phyloP scores from a whole-genome alignment of 129 eudicot species.

The Heracleum sosnowskyi region DNA sequence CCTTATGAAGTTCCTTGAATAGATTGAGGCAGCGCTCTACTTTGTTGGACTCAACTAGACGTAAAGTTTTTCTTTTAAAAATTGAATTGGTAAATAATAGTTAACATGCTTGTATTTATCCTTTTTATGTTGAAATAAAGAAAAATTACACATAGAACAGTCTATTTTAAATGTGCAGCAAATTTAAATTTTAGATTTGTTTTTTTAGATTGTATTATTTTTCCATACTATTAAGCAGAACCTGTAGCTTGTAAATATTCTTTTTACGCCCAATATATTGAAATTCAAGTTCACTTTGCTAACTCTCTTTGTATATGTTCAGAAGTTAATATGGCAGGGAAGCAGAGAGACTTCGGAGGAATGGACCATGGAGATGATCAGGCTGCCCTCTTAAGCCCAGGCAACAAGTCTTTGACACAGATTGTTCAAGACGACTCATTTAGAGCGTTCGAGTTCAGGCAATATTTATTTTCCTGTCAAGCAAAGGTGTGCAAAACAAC shows the following conservation, averaged over 20 bases:
- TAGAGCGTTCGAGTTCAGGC: constrained; percentile 87
- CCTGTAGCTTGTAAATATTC: background rate
- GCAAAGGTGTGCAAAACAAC: constrained; percentile 58
- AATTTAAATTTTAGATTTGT: background rate
- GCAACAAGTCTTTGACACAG: constrained; percentile 59
- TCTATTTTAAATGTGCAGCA: background rate
- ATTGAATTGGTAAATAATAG: background rate
- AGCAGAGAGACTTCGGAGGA: constrained; percentile 79
- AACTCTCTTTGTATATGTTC: constrained; percentile 17
- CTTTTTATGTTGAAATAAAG: background rate
- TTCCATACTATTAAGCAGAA: background rate
- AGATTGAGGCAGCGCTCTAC: background rate
- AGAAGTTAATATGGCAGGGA: constrained; percentile 60
- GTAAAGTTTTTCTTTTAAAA: background rate
- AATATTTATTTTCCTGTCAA: constrained; percentile 90
- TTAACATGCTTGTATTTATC: background rate
- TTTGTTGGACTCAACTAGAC: background rate
- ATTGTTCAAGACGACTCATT: constrained; percentile 94
- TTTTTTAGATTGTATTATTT: background rate
- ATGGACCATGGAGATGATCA: constrained; percentile 82
- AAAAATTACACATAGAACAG: background rate
- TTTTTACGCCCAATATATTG: background rate
- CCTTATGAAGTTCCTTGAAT: background rate
- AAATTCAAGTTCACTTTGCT: constrained; percentile 5
- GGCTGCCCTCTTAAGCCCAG: constrained; percentile 68